Conservation (phyloP, 2,329 filamentous ascomycete species). For the Colletotrichum spaethianum region DNA sequence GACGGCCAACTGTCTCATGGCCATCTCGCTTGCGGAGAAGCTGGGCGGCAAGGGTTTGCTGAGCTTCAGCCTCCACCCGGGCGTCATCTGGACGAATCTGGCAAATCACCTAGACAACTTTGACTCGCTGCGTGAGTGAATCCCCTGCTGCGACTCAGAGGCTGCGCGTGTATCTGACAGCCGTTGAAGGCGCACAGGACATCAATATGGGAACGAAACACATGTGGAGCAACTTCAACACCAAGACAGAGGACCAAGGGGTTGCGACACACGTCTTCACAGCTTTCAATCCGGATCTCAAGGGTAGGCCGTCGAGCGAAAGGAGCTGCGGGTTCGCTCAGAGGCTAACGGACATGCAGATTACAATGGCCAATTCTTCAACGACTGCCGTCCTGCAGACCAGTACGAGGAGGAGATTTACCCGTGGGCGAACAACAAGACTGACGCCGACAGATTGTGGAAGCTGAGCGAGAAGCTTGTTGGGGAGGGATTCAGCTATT, state of each 20-base stretch:
- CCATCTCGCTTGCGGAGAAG: slow-evolving; percentile 50
- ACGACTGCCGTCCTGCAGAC: slow-evolving; percentile 48
- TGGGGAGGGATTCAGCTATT: slow-evolving; percentile 49
- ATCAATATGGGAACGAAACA: slow-evolving; percentile 42
- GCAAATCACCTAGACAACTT: slow-evolving; percentile 31
- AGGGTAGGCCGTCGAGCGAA: neutral
- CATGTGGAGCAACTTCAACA: slow-evolving; percentile 36
- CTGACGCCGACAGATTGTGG: slow-evolving; percentile 53
- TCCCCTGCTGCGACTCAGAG: accelerated
- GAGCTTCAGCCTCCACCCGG: slow-evolving; percentile 54
- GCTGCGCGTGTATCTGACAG: neutral
- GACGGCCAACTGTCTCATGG: slow-evolving; percentile 50
- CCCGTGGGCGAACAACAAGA: slow-evolving; percentile 46
- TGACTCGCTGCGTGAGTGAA: slow-evolving; percentile 14
- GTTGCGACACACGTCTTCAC: slow-evolving; percentile 49
- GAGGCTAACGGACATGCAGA: neutral
- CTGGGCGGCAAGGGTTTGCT: slow-evolving; percentile 47
- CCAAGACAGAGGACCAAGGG: slow-evolving; percentile 49
- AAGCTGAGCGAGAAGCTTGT: slow-evolving; percentile 52
- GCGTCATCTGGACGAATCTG: slow-evolving; percentile 46
- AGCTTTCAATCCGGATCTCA: slow-evolving; percentile 48
- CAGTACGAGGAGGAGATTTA: slow-evolving; percentile 46
- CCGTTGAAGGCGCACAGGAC: slow-evolving; percentile 45
- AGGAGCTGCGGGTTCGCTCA: neutral
- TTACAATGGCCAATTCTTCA: slow-evolving; percentile 48